Conservation (phyloP, 2,329 filamentous ascomycete genomes). For the Aureobasidium sp. region DNA sequence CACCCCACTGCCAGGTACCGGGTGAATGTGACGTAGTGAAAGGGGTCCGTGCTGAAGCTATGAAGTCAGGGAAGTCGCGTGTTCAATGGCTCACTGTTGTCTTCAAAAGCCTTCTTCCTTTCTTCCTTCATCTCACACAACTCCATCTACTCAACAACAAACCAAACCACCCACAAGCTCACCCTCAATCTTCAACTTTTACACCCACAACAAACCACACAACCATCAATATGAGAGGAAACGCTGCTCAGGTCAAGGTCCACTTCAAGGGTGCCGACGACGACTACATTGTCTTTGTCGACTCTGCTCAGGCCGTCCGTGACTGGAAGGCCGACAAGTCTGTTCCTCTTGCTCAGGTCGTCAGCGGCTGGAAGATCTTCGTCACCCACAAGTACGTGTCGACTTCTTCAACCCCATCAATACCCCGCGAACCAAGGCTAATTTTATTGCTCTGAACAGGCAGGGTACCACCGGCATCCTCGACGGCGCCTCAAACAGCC, state of each 20-base stretch:
- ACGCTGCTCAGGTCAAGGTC: conserved; percentile 64
- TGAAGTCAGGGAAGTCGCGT: conserved; percentile 12
- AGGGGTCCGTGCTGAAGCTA: neutral
- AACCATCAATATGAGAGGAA: conserved; percentile 46
- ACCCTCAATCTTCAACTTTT: neutral
- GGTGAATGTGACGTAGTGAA: neutral
- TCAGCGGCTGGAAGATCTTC: conserved; percentile 84
- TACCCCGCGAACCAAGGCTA: neutral
- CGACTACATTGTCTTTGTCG: conserved; percentile 61
- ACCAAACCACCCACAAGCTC: neutral
- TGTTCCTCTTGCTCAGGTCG: conserved; percentile 73
- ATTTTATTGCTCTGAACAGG: conserved; percentile 39
- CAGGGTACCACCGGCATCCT: conserved; percentile 77
- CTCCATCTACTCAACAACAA: neutral
- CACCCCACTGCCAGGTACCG: neutral
- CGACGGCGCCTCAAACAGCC: conserved; percentile 65
- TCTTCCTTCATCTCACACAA: neutral
- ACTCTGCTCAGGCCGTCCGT: conserved; percentile 54
- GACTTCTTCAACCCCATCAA: conserved; percentile 1
- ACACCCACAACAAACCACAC: neutral
- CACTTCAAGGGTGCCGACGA: conserved; percentile 72
- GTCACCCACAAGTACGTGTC: conserved; percentile 73
- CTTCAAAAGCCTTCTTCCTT: neutral
- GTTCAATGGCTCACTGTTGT: neutral
- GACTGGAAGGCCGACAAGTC: conserved; percentile 78